Base-by-base conservation (phyloP, 768 basidiomycete genomes). In the Podaxis sp. region DNA sequence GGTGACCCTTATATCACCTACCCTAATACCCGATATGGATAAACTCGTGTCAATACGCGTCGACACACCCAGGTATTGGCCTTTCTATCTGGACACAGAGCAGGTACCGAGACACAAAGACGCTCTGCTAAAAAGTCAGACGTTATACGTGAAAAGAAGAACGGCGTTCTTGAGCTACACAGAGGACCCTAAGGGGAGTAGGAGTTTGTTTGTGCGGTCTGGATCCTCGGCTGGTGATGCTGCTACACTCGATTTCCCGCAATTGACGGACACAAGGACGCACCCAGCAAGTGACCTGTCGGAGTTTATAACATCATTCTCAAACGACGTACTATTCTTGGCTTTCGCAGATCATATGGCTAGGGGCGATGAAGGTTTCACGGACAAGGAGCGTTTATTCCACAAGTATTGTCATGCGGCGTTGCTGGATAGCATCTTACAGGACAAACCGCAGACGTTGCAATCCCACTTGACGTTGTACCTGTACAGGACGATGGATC, bases 51-150 rank as follows among this genome's bases (percentile, higher is more conserved):
- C 91, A 3, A 89, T 99, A 66, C 81, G 89, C 50, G 88, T 95
- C 23, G 95, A 98, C 67, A 97, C 93, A 0, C 95, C 94, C 14
- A 86, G 97, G 4, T 98, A 99, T 72, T 97, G 93, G 92, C 90
- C 95, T 0, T 90, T 95, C 73, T 86, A 88, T 61, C 82, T 98
- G 36, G 90, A 95, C 67, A 83, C 90, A 18, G 81, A 85, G 42
- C 76, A 84, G 44, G 80, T 87, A 56, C 80, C 85, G 3, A 80
- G 79, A 13, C 90, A 96, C 70, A 84, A 84, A 52, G 82, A 83
- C 50, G 79, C 81, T 5, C 80, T 98, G 23, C 73, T 96, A 42
- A 80, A 78, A 36, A 89, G 82, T 61, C 90, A 94, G 65, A 96
- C 92, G 0, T 78, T 99, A 32, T 94, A 86, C 64, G 96, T 98